These are phyloP conservation scores for Dittrichia graveolens DNA, from an alignment of 129 eudicot genomes.

Conservation along the genomic window DNA sequence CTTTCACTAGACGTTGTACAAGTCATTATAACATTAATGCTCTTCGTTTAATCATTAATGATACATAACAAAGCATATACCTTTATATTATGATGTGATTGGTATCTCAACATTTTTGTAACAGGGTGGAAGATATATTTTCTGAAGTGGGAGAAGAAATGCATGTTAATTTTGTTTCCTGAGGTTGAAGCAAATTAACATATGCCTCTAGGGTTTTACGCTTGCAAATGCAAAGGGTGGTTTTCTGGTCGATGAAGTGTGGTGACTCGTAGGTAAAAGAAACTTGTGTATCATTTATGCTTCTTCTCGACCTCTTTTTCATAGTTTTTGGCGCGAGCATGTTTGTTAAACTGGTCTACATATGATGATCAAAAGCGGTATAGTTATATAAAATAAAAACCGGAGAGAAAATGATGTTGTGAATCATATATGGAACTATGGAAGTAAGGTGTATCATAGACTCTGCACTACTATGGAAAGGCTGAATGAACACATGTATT, in stretches of 20 bases:
- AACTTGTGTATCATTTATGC: too few species aligned
- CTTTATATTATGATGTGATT: background rate
- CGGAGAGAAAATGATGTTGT: too few species aligned
- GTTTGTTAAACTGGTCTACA: too few species aligned
- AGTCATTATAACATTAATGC: background rate
- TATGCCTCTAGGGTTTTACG: background rate
- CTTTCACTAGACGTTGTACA: background rate
- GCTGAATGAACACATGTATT: too few species aligned
- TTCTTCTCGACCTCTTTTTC: too few species aligned
- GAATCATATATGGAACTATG: too few species aligned
- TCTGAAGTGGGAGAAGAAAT: constrained; percentile 71
- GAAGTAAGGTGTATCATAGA: too few species aligned
- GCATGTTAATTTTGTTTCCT: constrained; percentile 47
- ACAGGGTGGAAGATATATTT: constrained; percentile 79
- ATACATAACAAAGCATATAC: background rate
- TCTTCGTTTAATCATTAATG: background rate
- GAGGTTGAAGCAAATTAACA: constrained; percentile 13
- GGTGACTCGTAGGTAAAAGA: too few species aligned
- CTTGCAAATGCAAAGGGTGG: background rate
- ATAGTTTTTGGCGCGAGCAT: too few species aligned
- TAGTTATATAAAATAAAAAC: too few species aligned
- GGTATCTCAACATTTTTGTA: constrained; percentile 12
- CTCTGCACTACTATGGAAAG: too few species aligned
- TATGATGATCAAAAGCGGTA: too few species aligned
- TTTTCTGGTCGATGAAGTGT: background rate